A percentile compares a stretch with the other conserved stretches of the same genome.
Conservation (phyloP, 2,329 filamentous ascomycete genomes). For the Fusarium tupiense region DNA sequence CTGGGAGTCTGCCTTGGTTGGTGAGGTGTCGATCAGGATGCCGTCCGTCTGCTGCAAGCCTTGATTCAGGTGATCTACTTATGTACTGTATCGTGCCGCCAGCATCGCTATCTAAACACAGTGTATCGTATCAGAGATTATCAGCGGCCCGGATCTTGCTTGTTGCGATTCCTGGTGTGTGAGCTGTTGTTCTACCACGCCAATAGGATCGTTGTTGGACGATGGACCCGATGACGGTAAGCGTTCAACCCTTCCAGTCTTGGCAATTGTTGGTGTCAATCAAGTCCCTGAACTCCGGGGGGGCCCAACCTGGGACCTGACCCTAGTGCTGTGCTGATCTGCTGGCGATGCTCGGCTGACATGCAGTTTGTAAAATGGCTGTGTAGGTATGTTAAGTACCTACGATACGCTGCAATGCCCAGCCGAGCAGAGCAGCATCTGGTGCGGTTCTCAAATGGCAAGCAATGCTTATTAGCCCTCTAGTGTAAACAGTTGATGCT, state of each 20-base stretch:
- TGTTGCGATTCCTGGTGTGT: conserved; percentile 20
- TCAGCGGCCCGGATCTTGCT: conserved; percentile 29
- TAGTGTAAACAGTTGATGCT: conserved; percentile 6
- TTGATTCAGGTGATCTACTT: neutral
- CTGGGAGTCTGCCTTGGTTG: conserved; percentile 24
- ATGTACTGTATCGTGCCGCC: neutral
- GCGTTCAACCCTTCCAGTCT: conserved; percentile 25
- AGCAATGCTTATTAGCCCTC: neutral
- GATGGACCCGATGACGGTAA: conserved; percentile 35
- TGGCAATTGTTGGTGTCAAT: conserved; percentile 33
- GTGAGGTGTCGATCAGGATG: conserved; percentile 23
- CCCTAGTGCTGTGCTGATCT: conserved; percentile 29
- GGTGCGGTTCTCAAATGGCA: neutral
- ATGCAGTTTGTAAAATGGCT: conserved; percentile 30
- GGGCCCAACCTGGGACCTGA: conserved; percentile 25
- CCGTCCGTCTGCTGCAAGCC: neutral
- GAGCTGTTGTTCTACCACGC: neutral
- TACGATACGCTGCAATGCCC: conserved; percentile 5
- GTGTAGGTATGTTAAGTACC: conserved; percentile 21
- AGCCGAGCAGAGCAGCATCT: neutral
- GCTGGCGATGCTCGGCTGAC: conserved; percentile 36
- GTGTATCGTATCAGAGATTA: neutral
- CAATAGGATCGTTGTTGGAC: conserved; percentile 12
- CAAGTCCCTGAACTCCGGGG: conserved; percentile 29
- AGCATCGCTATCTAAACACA: neutral